These are phyloP conservation scores for Trichosporon asahii DNA, from an alignment of 1,284 basidiomycete genomes.

Conservation along the genomic window DNA sequence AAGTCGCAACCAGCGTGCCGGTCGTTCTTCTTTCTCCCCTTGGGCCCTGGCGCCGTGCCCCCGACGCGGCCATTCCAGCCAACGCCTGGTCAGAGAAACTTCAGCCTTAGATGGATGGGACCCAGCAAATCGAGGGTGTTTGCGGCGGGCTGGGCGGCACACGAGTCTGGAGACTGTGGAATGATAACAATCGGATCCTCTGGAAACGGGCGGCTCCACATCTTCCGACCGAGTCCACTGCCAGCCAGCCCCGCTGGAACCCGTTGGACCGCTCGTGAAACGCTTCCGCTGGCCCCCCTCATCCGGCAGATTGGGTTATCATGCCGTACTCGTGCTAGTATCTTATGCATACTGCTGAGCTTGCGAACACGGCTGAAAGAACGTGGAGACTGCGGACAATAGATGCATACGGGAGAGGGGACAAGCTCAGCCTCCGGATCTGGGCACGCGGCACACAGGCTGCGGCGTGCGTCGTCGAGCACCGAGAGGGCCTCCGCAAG, in stretches of 20 bases:
- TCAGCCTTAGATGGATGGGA: too few relatives aligned
- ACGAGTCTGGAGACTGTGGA: background rate
- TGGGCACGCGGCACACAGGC: background rate
- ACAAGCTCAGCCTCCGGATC: background rate
- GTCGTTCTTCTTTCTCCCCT: too few relatives aligned
- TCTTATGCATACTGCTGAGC: background rate
- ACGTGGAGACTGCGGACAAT: background rate
- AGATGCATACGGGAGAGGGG: background rate
- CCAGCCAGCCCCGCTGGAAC: too few relatives aligned
- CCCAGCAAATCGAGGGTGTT: background rate
- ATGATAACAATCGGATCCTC: background rate
- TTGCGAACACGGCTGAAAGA: background rate
- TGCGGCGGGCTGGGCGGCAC: too few relatives aligned
- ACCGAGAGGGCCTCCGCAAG: background rate
- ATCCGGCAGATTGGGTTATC: background rate
- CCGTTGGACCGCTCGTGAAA: too few relatives aligned
- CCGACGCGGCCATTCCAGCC: too few relatives aligned
- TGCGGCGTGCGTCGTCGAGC: background rate
- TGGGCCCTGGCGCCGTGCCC: too few relatives aligned
- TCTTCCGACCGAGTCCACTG: too few relatives aligned
- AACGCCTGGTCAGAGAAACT: too few relatives aligned
- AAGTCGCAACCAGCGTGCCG: too few relatives aligned
- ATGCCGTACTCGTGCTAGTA: background rate
- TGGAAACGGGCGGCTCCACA: too few relatives aligned
- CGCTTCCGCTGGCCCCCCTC: background rate